Base-by-base conservation (phyloP, 2,329 filamentous ascomycete genomes). In the Aquanectria penicillioides region DNA sequence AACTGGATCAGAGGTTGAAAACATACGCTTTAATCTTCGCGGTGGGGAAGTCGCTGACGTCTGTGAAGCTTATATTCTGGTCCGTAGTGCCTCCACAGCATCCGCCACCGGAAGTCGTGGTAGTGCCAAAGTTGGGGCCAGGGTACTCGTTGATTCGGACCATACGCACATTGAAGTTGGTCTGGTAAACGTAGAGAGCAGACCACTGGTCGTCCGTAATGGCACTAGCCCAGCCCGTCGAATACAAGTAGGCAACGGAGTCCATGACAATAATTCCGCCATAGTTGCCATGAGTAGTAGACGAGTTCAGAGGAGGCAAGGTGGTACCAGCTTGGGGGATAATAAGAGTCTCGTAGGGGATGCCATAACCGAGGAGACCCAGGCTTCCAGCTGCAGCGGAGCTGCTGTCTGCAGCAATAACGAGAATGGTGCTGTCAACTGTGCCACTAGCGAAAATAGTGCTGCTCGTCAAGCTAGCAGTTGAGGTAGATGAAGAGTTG, bases 141-240 rank as follows among this genome's bases (percentile, higher is more conserved):
- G 60, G 60, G 15, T 26, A 61, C 15, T 62, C 59, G 4, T 62
- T 62, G 38, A 63, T 58, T 23, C 57, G 60, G 17, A 61, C 58
- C 49, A 63, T 46, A 5, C 60, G 57, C 4, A 50, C 38, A 13
- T 54, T 38, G 37, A 61, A 63, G 13, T 41, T 18, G 9, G 43
- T 18, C 29, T 63, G 60, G 25, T 63, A 63, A 11, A 33, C 44
- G n/a, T 47, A 57, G 43, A 63, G 52, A 8, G 18, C 15, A 12
- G 56, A 18, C 60, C 60, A 63, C 40, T 60, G 59, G 3, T 36
- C 33, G 12, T 6, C 22, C 3, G 60, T 61, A 4, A 63, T 34
- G 18, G 52, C 60, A 5, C 57, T 63, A 12, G 18, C 38, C 60
- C 60, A 63, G 4, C 57, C 53, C 8, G 41, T 34, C 10, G 36